phyloP scores from a whole-genome alignment of 176 grass and related monocot species.

The Ensete glaucum region DNA sequence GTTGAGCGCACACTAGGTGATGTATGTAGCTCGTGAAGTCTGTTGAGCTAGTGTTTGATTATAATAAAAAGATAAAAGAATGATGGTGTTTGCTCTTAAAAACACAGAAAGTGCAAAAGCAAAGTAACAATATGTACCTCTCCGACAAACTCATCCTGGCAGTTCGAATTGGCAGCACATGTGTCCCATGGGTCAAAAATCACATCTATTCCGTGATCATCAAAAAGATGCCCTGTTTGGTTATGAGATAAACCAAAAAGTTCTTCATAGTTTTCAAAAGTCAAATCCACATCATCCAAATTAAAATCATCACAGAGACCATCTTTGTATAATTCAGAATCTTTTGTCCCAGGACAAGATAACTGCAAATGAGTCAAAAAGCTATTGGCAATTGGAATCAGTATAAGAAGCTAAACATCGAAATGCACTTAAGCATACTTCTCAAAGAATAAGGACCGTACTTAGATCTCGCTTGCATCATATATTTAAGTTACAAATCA shows the following conservation, averaged over 20 bases:
- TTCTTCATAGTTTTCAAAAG: slow-evolving; percentile 95
- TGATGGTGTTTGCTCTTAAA: not conserved
- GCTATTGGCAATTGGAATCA: not conserved
- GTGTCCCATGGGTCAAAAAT: slow-evolving; percentile 74
- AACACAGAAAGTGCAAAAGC: too few species aligned
- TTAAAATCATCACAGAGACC: slow-evolving; percentile 71
- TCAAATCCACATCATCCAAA: slow-evolving; percentile 72
- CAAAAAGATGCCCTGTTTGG: slow-evolving; percentile 66
- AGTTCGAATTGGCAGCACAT: slow-evolving; percentile 29
- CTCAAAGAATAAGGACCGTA: not conserved
- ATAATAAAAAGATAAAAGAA: too few species aligned
- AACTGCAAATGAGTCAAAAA: slow-evolving; percentile 32
- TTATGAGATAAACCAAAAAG: slow-evolving; percentile 65
- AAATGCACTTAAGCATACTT: not conserved
- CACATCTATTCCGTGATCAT: slow-evolving; percentile 76
- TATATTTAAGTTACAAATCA: too few species aligned
- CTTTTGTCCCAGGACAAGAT: slow-evolving; percentile 33
- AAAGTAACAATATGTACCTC: not conserved
- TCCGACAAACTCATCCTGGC: slow-evolving; percentile 4
- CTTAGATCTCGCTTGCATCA: not conserved
- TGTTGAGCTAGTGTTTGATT: not conserved
- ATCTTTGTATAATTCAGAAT: slow-evolving; percentile 60
- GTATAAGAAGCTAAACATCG: not conserved
- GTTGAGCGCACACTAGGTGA: not conserved
- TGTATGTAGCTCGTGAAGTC: not conserved